These are phyloP conservation scores for Ormosia emarginata DNA, from an alignment of 306 rosid genomes.

Conservation along the genomic window DNA sequence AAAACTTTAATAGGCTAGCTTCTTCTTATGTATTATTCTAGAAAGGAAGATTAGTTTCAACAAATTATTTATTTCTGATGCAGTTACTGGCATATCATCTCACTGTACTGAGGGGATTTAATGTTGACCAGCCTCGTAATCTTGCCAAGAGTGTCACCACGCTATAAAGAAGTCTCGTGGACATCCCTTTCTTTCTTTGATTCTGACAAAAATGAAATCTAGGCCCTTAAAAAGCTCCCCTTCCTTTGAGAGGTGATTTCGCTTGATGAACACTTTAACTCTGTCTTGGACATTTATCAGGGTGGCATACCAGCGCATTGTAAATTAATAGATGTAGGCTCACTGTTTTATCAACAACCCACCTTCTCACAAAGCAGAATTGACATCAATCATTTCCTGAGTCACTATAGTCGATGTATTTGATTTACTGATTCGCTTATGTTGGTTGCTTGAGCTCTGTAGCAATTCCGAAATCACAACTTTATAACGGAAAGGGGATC, in stretches of 20 bases:
- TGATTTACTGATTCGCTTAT: neutral
- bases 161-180: constrained; percentile 26
- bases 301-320: constrained; percentile 10
- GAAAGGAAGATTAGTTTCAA: constrained; percentile 1
- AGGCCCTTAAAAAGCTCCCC: neutral
- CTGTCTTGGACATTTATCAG: neutral
- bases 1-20: constrained; percentile 2
- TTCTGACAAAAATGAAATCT: neutral
- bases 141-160: constrained; percentile 99
- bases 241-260: neutral
- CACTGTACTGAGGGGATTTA: constrained; percentile 87
- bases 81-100: constrained; percentile 98
- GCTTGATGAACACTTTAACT: neutral
- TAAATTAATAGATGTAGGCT: constrained; percentile 27
- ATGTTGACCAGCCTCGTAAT: constrained; percentile 97
- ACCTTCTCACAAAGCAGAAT: neutral
- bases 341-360: neutral
- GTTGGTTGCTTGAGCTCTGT: neutral
- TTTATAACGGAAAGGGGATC: neutral
- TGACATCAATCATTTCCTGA: constrained; percentile 2
- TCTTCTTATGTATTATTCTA: neutral
- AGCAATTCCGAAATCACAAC: neutral
- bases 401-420: neutral
- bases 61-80: constrained; percentile 20
- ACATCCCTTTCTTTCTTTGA: neutral